Base-by-base conservation (phyloP, 169 alveolate genomes). In the Babesia caballi region DNA sequence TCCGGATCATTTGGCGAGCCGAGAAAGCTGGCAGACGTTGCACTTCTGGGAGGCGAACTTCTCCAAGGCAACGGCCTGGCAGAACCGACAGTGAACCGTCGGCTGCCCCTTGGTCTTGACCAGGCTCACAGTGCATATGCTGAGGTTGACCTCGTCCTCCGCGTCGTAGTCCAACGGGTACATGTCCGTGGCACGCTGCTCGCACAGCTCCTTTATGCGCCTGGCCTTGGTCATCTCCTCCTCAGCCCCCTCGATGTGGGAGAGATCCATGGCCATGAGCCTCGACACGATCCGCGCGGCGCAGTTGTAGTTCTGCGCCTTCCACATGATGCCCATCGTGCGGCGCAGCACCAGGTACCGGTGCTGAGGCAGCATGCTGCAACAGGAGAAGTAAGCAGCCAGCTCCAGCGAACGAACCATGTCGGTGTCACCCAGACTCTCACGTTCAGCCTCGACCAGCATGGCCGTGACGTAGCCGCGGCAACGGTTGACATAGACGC, bases 261-360 rank as follows among this genome's bases (percentile, higher is more conserved):
- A 30, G 14, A 69, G 87, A 19, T 83, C 85, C 28, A 50, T 61
- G 11, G 71, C 41, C 56, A 87, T 25, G 25, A 87, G 68, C 35
- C 93, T 71, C 25, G 56, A 82, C 25, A 85, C 92, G 33, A 87
- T 42, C 51, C 60, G 27, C 14, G 91, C 93, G 17, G 95, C 92
- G 0, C 93, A 91, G n/a, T 59, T 78, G 65, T 88, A 91, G 59
- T 91, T 91, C 33, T 90, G 91, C 6, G 94, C 92, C 67, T 91
- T 91, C 95, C 95, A 91, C 38, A 91, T 89, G 33, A 91, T 75
- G n/a, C 95, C 95, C 91, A 91, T 89, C 15, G 93, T 91, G 44
- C 94, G 86, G 36, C 95, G 66, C 50, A 91, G 57, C 59, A 89
- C 95, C 36, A 91, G 54, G 57, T 90, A 91, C n/a, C 66, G 53